Evolutionary conservation across 106 monocot species (phyloP), one percentile per base, ranked within the genome.

Genomic region (Dendrobium catenatum): DNA sequence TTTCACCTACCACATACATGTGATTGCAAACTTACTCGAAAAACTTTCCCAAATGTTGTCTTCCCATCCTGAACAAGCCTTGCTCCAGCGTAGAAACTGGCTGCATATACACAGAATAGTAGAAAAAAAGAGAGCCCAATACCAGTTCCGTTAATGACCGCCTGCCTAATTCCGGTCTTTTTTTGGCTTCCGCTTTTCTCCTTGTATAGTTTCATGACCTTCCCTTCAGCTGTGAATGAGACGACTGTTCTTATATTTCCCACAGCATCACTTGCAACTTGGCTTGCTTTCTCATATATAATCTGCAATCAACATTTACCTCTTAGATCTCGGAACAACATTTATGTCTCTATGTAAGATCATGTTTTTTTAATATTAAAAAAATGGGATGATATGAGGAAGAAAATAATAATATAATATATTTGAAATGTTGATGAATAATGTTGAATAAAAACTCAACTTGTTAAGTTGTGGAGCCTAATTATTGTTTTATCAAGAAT

Each of bases 31-130:
- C 79, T 66, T 46, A 79, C 79, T 44, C 79, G 64, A 10, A 79
- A 79, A 68, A 79, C 79, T 54, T 79, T 79, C 64, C 66, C 79
- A 26, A 79, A 79, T 64, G 79, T 79, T 17, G 79, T 79, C 42
- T 79, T 79, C 26, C 79, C 79, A 44, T 68, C 64, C 44, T 59
- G 64, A 59, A 79, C 79, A 68, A 79, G 79, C 26, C 79, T 51
- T 11, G 79, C 66, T 67, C 79, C 79, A 7, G 79, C 79, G 22
- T 79, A 79, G 64, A 79, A 79, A 68, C 64, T 79, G 26, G 79
- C 64, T 44, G 79, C 79, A 16, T 79, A 79, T 37, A 79, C 79
- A 37, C 79, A 79, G 64, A 64, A 79, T 20, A 79, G 64, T 13
- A 79, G 24, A 26, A 79, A 67, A 46, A 68, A 79, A 37, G 79